Evolutionary conservation across 495 filamentous ascomycete species (phyloP).

Genomic region (Wilcoxina mikolae): DNA sequence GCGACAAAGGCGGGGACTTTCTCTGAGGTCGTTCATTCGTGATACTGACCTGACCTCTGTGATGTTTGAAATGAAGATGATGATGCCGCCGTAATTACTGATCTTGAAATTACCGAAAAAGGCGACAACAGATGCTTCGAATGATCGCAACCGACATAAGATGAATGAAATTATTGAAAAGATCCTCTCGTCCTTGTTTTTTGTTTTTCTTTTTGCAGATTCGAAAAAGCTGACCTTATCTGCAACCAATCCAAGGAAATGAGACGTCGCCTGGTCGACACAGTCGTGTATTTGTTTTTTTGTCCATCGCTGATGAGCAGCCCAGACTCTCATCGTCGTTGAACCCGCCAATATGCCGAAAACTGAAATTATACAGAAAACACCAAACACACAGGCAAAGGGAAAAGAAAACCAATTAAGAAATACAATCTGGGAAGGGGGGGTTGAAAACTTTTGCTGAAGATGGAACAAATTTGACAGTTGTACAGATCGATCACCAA

Average conservation of each 20-base stretch:
- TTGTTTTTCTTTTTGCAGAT: background rate
- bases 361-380: background rate
- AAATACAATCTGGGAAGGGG: conserved; percentile 5
- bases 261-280: too few species aligned
- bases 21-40: too few species aligned
- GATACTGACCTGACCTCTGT: too few species aligned
- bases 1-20: too few species aligned
- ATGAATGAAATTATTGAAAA: background rate
- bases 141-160: too few species aligned
- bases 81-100: too few species aligned
- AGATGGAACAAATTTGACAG: background rate
- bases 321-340: background rate
- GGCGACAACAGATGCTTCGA: too few species aligned
- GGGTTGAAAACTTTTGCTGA: conserved; percentile 1
- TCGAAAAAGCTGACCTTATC: background rate
- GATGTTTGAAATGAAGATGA: too few species aligned
- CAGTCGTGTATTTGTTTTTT: too few species aligned
- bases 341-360: background rate
- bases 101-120: background rate
- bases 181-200: too few species aligned
- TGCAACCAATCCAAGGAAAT: too few species aligned
- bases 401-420: conserved; percentile 4
- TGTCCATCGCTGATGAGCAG: background rate
- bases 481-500: background rate
- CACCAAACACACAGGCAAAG: background rate